These are phyloP conservation scores for Suillus tomentosus DNA, from an alignment of 768 basidiomycete species.

Conservation along the genomic window DNA sequence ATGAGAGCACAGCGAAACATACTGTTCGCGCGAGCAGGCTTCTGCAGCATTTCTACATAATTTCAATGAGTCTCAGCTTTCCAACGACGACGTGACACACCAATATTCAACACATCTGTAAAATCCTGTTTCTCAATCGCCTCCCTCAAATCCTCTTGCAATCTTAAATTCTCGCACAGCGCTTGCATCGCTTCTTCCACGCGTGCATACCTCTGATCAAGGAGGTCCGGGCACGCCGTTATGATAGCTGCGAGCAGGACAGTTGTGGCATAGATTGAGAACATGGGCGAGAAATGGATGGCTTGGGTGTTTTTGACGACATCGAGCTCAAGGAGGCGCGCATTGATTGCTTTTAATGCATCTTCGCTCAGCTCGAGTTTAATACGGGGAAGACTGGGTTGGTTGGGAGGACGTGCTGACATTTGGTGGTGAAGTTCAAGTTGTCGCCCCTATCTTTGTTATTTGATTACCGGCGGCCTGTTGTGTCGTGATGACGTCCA, in stretches of 20 bases:
- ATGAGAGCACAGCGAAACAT: background rate
- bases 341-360: background rate
- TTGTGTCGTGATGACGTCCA: background rate
- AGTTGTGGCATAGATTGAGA: conserved; percentile 3
- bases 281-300: background rate
- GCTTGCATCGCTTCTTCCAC: conserved; percentile 1
- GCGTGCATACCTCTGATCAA: conserved; percentile 6
- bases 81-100: background rate
- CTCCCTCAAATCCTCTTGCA: conserved; percentile 7
- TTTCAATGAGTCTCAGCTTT: background rate
- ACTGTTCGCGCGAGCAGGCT: background rate
- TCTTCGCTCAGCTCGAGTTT: background rate
- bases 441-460: background rate
- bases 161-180: background rate
- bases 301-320: background rate
- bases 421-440: background rate
- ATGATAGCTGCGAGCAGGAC: conserved; percentile 7
- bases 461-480: too few species aligned
- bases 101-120: background rate
- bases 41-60: background rate
- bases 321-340: conserved; percentile 1
- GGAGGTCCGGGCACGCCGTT: conserved; percentile 1
- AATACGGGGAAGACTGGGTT: background rate
- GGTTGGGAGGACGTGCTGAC: background rate
- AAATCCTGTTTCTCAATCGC: conserved; percentile 5